phyloP scores from a whole-genome alignment of 352 stramenopile genomes.

The Albugo laibachii region DNA sequence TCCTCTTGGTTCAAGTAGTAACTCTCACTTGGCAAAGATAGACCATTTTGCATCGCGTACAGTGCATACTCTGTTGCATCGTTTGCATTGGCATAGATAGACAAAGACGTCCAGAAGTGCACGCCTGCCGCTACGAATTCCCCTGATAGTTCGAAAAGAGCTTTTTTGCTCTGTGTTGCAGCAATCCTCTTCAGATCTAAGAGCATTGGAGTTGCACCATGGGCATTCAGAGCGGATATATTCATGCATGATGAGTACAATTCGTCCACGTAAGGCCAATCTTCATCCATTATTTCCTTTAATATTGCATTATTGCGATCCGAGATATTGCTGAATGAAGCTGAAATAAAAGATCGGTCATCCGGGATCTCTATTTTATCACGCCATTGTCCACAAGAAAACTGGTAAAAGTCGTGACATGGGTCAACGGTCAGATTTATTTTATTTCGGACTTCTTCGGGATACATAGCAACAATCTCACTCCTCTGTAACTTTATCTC shows the following conservation, averaged over 20 bases:
- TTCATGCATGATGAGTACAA: slow-evolving; percentile 48
- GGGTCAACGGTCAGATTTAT: slow-evolving; percentile 25
- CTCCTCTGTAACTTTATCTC: no score
- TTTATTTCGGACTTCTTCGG: slow-evolving; percentile 13
- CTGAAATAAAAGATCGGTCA: slow-evolving; percentile 10
- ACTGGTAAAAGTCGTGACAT: slow-evolving; percentile 59
- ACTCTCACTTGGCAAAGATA: slow-evolving; percentile 77
- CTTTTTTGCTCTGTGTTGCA: slow-evolving; percentile 10
- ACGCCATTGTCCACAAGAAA: slow-evolving; percentile 36
- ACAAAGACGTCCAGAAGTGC: slow-evolving; percentile 62
- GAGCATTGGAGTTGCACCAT: slow-evolving; percentile 20
- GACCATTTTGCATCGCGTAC: slow-evolving; percentile 62
- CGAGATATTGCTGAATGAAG: slow-evolving; percentile 23
- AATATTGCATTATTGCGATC: slow-evolving; percentile 34
- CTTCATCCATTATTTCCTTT: slow-evolving; percentile 31
- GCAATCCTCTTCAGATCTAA: slow-evolving; percentile 18
- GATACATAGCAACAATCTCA: not conserved
- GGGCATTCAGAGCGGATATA: slow-evolving; percentile 22
- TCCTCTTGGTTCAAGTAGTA: slow-evolving; percentile 84
- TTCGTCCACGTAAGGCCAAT: slow-evolving; percentile 38
- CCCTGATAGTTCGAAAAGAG: slow-evolving; percentile 31
- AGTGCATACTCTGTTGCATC: slow-evolving; percentile 64
- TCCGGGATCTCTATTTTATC: slow-evolving; percentile 15
- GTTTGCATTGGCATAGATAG: slow-evolving; percentile 56
- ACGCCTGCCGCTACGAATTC: slow-evolving; percentile 29